Evolutionary conservation across 1,139 yeast species (phyloP).

Genomic region (Candida tetrigidarum): DNA sequence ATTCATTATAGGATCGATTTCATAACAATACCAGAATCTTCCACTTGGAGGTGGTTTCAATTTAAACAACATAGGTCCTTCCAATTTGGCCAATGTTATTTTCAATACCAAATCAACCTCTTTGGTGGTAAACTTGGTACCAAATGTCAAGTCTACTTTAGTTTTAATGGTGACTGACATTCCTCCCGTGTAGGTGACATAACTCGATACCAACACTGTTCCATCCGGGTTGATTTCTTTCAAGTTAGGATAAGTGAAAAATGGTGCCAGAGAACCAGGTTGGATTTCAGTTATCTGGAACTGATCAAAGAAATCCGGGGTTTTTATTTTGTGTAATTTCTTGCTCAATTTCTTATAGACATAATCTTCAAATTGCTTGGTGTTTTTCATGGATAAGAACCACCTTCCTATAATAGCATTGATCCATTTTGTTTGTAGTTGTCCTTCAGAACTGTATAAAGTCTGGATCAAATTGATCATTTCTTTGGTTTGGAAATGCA

Average conservation of each 20-base stretch:
- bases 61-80: conserved; percentile 72
- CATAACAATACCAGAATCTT: conserved; percentile 90
- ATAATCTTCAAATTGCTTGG: conserved; percentile 62
- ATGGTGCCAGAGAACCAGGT: conserved; percentile 83
- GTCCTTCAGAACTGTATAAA: conserved; percentile 80
- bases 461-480: conserved; percentile 76
- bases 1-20: conserved; percentile 73
- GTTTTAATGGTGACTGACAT: conserved; percentile 79
- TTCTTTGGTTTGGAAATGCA: conserved; percentile 72
- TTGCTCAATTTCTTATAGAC: conserved; percentile 64
- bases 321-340: conserved; percentile 77
- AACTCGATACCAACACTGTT: conserved; percentile 61
- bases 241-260: conserved; percentile 72
- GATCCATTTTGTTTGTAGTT: conserved; percentile 84
- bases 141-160: conserved; percentile 72
- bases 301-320: conserved; percentile 87
- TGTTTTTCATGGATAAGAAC: conserved; percentile 74
- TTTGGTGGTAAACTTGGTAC: conserved; percentile 74
- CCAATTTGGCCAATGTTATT: conserved; percentile 67
- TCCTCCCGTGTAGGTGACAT: conserved; percentile 72
- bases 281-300: conserved; percentile 73
- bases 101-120: conserved; percentile 78
- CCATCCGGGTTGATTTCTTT: conserved; percentile 83
- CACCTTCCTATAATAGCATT: conserved; percentile 85
- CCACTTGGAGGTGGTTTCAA: conserved; percentile 91